These are phyloP conservation scores for Kwoniella botswanensis DNA, from an alignment of 768 basidiomycete species.

Conservation along the genomic window DNA sequence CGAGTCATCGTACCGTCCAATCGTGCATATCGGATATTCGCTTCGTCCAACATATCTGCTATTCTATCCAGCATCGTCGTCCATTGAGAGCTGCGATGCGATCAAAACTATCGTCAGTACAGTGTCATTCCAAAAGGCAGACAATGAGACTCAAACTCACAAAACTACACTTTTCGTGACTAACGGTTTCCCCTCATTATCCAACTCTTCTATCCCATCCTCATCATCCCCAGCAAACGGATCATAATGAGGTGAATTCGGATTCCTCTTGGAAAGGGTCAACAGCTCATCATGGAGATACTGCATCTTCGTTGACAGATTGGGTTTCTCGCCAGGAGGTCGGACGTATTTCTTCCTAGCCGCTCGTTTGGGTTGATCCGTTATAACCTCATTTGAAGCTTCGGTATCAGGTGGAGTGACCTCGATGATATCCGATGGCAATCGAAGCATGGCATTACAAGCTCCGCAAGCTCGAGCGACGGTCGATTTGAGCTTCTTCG, in stretches of 20 bases:
- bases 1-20: conserved; percentile 98
- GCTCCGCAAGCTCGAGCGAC: conserved; percentile 69
- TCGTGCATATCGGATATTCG: conserved; percentile 84
- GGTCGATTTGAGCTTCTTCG: conserved; percentile 67
- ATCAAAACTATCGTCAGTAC: conserved; percentile 8
- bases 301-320: conserved; percentile 83
- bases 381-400: conserved; percentile 60
- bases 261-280: conserved; percentile 80
- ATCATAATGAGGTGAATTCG: conserved; percentile 85
- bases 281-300: conserved; percentile 79
- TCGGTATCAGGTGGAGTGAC: conserved; percentile 69
- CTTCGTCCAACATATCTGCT: conserved; percentile 82
- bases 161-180: conserved; percentile 94
- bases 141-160: conserved; percentile 64
- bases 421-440: conserved; percentile 76
- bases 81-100: conserved; percentile 78
- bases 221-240: conserved; percentile 60
- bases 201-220: conserved; percentile 77
- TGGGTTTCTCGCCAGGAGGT: conserved; percentile 45
- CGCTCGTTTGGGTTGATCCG: conserved; percentile 27
- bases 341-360: conserved; percentile 46
- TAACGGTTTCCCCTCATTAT: conserved; percentile 71
- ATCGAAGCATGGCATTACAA: conserved; percentile 72
- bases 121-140: background rate
- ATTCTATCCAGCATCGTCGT: conserved; percentile 80